phyloP scores from a whole-genome alignment of 768 basidiomycete species.

The Leccinum arenicola region DNA sequence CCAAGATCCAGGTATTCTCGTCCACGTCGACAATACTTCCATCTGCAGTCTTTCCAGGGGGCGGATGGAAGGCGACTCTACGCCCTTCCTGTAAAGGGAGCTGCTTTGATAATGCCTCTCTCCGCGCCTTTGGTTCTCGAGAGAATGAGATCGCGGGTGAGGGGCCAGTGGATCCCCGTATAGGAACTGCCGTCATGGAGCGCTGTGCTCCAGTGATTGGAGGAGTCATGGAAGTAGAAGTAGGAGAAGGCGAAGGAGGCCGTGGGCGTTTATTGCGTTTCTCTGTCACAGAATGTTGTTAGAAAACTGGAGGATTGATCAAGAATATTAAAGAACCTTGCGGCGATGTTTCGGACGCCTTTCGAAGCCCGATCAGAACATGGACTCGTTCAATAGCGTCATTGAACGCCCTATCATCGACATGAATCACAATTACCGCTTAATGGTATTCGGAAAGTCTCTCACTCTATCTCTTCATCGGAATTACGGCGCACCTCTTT shows the following conservation, averaged over 20 bases:
- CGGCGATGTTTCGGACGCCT: slow-evolving; percentile 58
- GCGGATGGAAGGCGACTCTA: slow-evolving; percentile 80
- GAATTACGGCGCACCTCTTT: slow-evolving; percentile 58
- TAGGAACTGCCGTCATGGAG: slow-evolving; percentile 15
- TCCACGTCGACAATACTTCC: slow-evolving; percentile 51
- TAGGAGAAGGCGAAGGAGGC: slow-evolving; percentile 62
- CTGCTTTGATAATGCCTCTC: slow-evolving; percentile 59
- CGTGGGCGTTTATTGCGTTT: slow-evolving; percentile 78
- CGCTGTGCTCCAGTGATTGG: slow-evolving; percentile 23
- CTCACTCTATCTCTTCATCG: slow-evolving; percentile 65
- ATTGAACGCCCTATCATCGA: slow-evolving; percentile 57
- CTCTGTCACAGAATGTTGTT: slow-evolving; percentile 36
- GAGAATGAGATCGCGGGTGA: slow-evolving; percentile 48
- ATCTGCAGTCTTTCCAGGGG: slow-evolving; percentile 48
- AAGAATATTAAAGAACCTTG: slow-evolving; percentile 44
- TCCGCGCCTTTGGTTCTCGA: slow-evolving; percentile 65
- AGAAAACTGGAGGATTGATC: background rate
- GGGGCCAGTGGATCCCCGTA: slow-evolving; percentile 58
- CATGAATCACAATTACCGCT: slow-evolving; percentile 7
- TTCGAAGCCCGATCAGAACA: slow-evolving; percentile 70
- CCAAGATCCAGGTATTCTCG: slow-evolving; percentile 71
- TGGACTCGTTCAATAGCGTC: slow-evolving; percentile 66
- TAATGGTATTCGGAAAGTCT: slow-evolving; percentile 2
- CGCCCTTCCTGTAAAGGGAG: slow-evolving; percentile 69
- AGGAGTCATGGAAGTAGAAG: slow-evolving; percentile 42